Base-by-base conservation (phyloP, 768 basidiomycete genomes). In the Myochromella boudieri region DNA sequence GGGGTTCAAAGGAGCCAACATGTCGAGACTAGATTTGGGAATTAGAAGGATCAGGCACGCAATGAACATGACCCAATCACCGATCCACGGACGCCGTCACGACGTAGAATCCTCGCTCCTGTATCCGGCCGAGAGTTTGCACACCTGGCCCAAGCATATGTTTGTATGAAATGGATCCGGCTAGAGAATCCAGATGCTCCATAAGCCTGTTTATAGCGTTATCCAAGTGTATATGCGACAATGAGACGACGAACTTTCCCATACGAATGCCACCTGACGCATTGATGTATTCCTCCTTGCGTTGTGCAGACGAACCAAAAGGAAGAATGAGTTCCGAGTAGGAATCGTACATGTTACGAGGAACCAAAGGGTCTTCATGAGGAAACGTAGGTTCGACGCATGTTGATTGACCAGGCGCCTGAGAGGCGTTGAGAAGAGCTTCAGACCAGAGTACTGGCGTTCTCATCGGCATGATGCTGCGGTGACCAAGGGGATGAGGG, bases 31-130 rank as follows among this genome's bases (percentile, higher is more conserved):
- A 22, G 1, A 12, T 33, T 11, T 29, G 27, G 22, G 32, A 11
- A n/a, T 24, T 36, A 15, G 43, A 6, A 37, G 8, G 17, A 9
- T n/a, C 37, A 0, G 5, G 22, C 11, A 6, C 14, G 8, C 18
- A 9, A 6, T 6, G 14, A 6, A 34, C 22, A 22, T 22, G 2
- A 8, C 38, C n/a, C 11, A 43, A 65, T 25, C 46, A 81, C 85
- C 89, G 68, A 58, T 94, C 89, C 2, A 90, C 90, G 5, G 84
- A 80, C 27, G 90, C 91, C 2, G 91, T 92, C 10, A 91, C 90
- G 53, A 92, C 77, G 53, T 91, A 92, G 55, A 90, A 83, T 1
- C 86, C 87, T 20, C 76, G 73, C 40, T 85, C 76, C 17, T 80
- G 68, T 3, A 87, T 69, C 42, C 69, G 68, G 31, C 79, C 79